Evolutionary conservation across 352 stramenopile genomes (phyloP), one percentile per base, ranked within the genome.

Genomic region (Phytopythium delawarense): DNA sequence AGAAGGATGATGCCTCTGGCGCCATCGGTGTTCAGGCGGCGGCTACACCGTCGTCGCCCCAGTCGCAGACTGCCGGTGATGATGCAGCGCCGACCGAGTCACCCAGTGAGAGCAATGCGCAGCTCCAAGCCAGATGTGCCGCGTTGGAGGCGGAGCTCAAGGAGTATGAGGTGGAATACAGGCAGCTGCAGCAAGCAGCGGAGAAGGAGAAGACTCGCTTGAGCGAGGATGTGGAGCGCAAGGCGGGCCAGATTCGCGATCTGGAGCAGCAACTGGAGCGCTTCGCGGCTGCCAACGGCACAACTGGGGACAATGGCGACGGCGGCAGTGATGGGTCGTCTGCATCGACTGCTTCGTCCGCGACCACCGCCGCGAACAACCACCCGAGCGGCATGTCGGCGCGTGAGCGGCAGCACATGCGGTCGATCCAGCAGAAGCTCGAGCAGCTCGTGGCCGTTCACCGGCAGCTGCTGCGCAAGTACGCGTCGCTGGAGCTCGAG

Each of bases 381-480:
- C 65, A 49, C 30, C 48, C 28, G 4, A 90, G 75, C 62, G 81
- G 79, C 8, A 92, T 90, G 83, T 90, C 83, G 28, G 79, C 74
- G 25, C 83, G 84, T 16, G 89, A 97, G 61, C 76, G 84, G 3
- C 84, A 94, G 65, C 83, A 97, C 65, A 91, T 94, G 81, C 81
- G 84, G 9, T 94, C 85, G 3, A 94, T 97, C 42, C 87, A 96
- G 57, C 90, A 96, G 61, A 93, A 96, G 56, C 80, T 97, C 1
- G 88, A 97, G 67, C 90, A 97, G 62, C 77, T 97, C 7, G 87
- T 97, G 12, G 88, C 88, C 12, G 90, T 96, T 34, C 89, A 97
- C 63, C 84, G 88, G 15, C 88, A 97, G 63, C 67, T 97, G 18
- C 62, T 97, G 51, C 86, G 90, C 57, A 97, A 97, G 66, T 96